Conservation (phyloP, 1,284 basidiomycete genomes). For the Sporisorium iseilematis-ciliati region DNA sequence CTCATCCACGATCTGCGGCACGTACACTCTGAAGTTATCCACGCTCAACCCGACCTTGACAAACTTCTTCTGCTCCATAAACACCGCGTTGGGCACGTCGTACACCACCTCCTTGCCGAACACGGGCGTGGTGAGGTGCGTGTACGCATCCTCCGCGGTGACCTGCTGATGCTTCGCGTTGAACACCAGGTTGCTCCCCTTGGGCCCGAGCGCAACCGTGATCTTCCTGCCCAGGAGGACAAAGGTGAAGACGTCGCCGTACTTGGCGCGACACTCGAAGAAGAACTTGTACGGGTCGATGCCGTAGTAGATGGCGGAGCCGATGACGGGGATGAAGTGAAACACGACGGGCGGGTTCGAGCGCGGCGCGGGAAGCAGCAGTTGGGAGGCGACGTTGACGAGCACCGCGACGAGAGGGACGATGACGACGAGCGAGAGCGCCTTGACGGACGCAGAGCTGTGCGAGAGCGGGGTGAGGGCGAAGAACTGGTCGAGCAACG, state of each 20-base stretch:
- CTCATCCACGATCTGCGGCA: conserved; percentile 84
- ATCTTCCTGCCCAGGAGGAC: conserved; percentile 84
- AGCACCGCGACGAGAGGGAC: conserved; percentile 69
- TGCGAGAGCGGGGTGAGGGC: conserved; percentile 34
- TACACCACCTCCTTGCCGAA: conserved; percentile 99
- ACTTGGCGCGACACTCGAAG: conserved; percentile 81
- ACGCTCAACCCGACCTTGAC: conserved; percentile 84
- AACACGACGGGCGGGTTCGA: conserved; percentile 80
- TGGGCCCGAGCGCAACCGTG: conserved; percentile 90
- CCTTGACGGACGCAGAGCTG: conserved; percentile 21
- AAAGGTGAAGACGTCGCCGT: conserved; percentile 83
- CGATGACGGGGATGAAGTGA: conserved; percentile 81
- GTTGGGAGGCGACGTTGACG: conserved; percentile 74
- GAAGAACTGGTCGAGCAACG: conserved; percentile 41
- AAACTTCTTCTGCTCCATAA: conserved; percentile 99
- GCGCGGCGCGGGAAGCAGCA: conserved; percentile 55
- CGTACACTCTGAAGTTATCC: conserved; percentile 91
- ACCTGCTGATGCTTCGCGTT: conserved; percentile 93
- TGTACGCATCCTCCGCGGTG: conserved; percentile 97
- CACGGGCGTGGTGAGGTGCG: conserved; percentile 71
- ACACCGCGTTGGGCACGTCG: conserved; percentile 92
- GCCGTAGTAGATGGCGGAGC: conserved; percentile 80
- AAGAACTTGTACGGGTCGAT: conserved; percentile 84
- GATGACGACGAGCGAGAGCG: conserved; percentile 20
- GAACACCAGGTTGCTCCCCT: conserved; percentile 93